Evolutionary conservation across 371 early-diverging fungal species (phyloP).

Genomic region (Sporodiniella umbellata): DNA sequence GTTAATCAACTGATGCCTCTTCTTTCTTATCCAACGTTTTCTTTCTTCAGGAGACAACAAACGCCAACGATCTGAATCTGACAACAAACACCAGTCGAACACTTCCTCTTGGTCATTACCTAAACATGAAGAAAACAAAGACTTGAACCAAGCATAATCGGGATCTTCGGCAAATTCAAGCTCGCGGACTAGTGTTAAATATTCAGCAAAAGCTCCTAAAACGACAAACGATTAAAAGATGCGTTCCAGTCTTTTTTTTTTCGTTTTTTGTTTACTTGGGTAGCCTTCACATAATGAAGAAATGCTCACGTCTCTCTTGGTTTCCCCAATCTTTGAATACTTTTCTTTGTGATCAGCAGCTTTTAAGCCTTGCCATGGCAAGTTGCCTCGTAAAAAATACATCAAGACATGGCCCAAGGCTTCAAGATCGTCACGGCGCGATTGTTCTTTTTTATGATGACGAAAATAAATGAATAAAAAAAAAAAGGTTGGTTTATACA

Average conservation of each 20-base stretch:
- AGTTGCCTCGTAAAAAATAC: conserved; percentile 86
- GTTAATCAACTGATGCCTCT: not conserved
- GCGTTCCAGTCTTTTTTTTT: no score
- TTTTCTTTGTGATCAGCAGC: conserved; percentile 89
- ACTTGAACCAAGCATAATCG: conserved; percentile 74
- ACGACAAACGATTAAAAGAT: no score
- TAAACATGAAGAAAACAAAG: conserved; percentile 82
- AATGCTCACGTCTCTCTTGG: conserved; percentile 72
- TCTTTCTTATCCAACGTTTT: conserved; percentile 1
- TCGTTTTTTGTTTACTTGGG: conserved; percentile 42
- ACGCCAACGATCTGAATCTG: conserved; percentile 31
- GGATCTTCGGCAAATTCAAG: conserved; percentile 41
- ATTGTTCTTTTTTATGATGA: conserved; percentile 76
- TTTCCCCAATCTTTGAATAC: conserved; percentile 90
- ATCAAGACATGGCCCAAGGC: conserved; percentile 90
- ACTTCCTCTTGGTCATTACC: no score
- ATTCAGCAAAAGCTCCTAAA: conserved; percentile 82
- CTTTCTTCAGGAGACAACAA: not conserved
- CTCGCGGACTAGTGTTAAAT: conserved; percentile 82
- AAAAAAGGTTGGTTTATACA: no score
- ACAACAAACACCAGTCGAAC: conserved; percentile 86
- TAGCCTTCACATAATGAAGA: conserved; percentile 72
- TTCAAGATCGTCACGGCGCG: conserved; percentile 93
- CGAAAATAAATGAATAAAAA: no score
- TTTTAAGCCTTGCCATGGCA: conserved; percentile 94